Percentiles rank a stretch among this genome's conserved stretches.
phyloP scores from a whole-genome alignment of 1,284 basidiomycete genomes.

The Grifola frondosa region DNA sequence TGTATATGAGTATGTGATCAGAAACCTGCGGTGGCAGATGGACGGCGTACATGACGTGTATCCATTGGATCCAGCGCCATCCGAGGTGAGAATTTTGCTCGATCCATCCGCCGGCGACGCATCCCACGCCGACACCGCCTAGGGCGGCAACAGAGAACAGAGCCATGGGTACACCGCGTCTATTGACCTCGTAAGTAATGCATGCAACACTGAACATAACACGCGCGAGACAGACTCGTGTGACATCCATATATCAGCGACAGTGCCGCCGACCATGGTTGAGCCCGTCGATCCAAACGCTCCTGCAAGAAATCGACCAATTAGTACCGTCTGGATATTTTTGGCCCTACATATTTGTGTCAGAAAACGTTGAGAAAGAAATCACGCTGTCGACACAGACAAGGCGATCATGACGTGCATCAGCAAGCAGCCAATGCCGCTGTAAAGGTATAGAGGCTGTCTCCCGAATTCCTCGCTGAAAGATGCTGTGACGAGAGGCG shows the following conservation, averaged over 20 bases:
- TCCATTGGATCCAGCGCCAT: slow-evolving; percentile 86
- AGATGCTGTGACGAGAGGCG: slow-evolving; percentile 71
- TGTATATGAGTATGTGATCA: slow-evolving; percentile 3
- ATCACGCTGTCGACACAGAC: slow-evolving; percentile 41
- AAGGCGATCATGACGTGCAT: slow-evolving; percentile 61
- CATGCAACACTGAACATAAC: not conserved
- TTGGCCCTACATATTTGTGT: slow-evolving; percentile 49
- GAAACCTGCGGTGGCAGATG: not conserved
- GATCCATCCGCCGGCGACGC: slow-evolving; percentile 68
- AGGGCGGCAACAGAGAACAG: slow-evolving; percentile 61
- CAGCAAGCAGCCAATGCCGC: slow-evolving; percentile 53
- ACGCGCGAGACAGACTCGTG: slow-evolving; percentile 43
- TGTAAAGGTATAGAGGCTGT: slow-evolving; percentile 64
- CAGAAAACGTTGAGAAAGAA: too few species aligned
- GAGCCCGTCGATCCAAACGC: slow-evolving; percentile 68
- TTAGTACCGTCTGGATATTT: slow-evolving; percentile 69
- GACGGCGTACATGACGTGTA: slow-evolving; percentile 58
- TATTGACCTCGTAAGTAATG: slow-evolving; percentile 25
- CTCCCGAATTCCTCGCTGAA: slow-evolving; percentile 80
- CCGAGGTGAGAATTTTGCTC: slow-evolving; percentile 58
- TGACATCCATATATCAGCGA: slow-evolving; percentile 69
- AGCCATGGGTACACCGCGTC: slow-evolving; percentile 73
- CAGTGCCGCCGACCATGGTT: slow-evolving; percentile 78
- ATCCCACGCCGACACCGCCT: slow-evolving; percentile 63
- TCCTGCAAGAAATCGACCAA: slow-evolving; percentile 68